Evolutionary conservation across 2,329 filamentous ascomycete species (phyloP), one percentile per base, ranked within the genome.

Genomic region (Amesomyces nigricolor): DNA sequence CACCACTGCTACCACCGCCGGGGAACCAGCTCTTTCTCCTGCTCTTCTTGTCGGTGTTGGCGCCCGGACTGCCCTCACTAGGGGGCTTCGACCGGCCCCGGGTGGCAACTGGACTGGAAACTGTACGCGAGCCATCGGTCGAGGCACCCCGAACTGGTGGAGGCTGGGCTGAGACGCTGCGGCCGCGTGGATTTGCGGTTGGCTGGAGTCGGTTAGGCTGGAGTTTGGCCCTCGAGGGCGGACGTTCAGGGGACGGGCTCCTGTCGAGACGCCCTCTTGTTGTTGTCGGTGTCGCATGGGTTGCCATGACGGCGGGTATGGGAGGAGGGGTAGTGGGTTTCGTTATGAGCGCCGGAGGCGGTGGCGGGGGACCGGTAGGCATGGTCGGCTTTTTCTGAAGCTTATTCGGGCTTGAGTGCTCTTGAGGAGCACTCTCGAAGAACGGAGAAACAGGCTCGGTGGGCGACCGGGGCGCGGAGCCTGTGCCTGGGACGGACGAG

Each of bases 11-110:
- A 13, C 78, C 0, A 26, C 22, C 22, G 5, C 22, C 22, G 6
- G 77, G 75, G 45, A 83, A 68, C 78, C 78, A 83, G 61, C 77
- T 81, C 64, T 72, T 74, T 29, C 78, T 73, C n/a, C 77, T 54
- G 35, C 75, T 72, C n/a, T 73, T 73, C 43, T 75, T 70, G 22
- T 70, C 66, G 13, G 58, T 56, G 66, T 8, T 69, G 1, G 75
- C 76, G 57, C 76, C 79, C 48, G 75, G 75, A 58, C 70, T 76
- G 17, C 56, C 62, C n/a, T 70, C 71, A 53, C 70, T 71, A 7
- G 40, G 63, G 57, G 46, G 61, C 47, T 61, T 71, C 49, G 66
- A 73, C 16, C 62, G 68, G 5, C 64, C 70, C 53, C 64, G 71
- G 53, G 63, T 71, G 53, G 63, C 59, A 13, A 61, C 47, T 0